These are phyloP conservation scores for Solanum hybrid DNA, from an alignment of 305 asterid genomes.

Conservation along the genomic window DNA sequence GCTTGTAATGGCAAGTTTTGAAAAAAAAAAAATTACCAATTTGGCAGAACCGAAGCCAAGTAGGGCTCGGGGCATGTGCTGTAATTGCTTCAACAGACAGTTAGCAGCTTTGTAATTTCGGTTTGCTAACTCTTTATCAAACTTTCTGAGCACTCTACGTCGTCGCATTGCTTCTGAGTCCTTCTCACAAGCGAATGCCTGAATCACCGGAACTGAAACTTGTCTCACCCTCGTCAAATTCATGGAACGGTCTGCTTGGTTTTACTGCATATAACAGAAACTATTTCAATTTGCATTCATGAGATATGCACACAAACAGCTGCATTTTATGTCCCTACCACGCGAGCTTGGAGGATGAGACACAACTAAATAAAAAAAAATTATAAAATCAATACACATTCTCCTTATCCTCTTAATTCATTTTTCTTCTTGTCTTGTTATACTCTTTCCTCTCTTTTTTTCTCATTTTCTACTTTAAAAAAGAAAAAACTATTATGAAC, in stretches of 20 bases:
- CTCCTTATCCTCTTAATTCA: neutral
- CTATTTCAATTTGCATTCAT: neutral
- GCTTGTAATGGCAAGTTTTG: neutral
- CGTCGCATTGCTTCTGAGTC: conserved; percentile 27
- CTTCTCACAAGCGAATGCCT: neutral
- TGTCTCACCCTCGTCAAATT: conserved; percentile 1
- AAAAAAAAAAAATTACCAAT: conserved; percentile 15
- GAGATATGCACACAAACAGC: neutral
- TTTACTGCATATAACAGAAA: neutral
- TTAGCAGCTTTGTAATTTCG: conserved; percentile 50
- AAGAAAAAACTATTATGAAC: neutral
- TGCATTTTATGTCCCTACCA: neutral
- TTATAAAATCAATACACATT: neutral
- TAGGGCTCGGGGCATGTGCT: conserved; percentile 43
- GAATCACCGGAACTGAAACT: neutral
- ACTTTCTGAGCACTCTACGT: conserved; percentile 35
- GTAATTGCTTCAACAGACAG: conserved; percentile 42
- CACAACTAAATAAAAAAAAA: neutral
- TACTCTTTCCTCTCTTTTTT: neutral
- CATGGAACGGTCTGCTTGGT: neutral
- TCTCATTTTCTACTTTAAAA: neutral
- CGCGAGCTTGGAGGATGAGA: neutral
- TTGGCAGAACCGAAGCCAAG: conserved; percentile 52
- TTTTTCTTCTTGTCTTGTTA: neutral
- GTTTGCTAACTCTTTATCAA: conserved; percentile 46